Conservation (phyloP, 169 alveolate species). For the Fabrea salina region DNA sequence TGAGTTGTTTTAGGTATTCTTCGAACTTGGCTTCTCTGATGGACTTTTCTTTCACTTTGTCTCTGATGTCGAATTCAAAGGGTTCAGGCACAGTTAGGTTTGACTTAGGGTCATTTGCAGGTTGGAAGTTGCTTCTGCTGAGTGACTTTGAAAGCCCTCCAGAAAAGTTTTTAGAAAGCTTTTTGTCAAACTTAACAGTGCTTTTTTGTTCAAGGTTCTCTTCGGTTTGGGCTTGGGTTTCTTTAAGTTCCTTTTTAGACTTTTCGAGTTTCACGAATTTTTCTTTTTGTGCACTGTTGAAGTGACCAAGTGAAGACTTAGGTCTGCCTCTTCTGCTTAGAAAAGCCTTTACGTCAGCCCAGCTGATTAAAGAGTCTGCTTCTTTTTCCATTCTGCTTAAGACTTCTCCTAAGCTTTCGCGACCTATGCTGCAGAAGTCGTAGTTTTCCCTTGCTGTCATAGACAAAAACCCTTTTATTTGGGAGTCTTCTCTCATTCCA, state of each 20-base stretch:
- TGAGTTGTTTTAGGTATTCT: conserved; percentile 42
- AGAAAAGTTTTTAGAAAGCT: not conserved
- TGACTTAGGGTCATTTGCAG: not conserved
- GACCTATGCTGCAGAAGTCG: not conserved
- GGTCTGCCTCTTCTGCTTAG: conserved; percentile 22
- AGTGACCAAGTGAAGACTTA: not conserved
- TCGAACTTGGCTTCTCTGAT: conserved; percentile 33
- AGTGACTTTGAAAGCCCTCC: not conserved
- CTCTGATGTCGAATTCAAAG: conserved; percentile 45
- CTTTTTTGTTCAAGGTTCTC: not conserved
- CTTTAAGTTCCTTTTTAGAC: not conserved
- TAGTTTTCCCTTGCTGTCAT: conserved; percentile 26
- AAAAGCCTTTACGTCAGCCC: conserved; percentile 7
- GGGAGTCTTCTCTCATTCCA: not conserved
- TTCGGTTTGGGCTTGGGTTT: conserved; percentile 27
- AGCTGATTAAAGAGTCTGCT: conserved; percentile 17
- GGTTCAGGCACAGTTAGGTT: conserved; percentile 59
- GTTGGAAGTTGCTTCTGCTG: not conserved
- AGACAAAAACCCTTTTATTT: not conserved
- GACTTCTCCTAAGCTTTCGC: conserved; percentile 24
- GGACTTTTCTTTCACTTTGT: conserved; percentile 48
- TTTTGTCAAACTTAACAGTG: not conserved
- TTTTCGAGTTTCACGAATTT: not conserved
- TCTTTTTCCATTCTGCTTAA: conserved; percentile 12
- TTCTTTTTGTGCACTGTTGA: not conserved